Conservation (phyloP, 805 yeast genomes). For the Ogataea minuta region DNA sequence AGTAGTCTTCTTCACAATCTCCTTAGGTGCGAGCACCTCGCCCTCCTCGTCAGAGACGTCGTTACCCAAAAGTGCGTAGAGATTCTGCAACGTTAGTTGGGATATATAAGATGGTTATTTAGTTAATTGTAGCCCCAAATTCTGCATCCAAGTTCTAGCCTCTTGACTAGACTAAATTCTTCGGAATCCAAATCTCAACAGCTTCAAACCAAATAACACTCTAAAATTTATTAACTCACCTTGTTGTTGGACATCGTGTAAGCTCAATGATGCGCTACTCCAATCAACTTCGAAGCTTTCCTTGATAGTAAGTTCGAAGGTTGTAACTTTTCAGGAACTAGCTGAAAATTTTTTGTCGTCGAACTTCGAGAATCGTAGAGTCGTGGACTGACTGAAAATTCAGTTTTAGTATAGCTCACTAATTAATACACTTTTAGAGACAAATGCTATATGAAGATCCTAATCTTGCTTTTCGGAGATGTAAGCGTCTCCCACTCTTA, state of each 20-base stretch:
- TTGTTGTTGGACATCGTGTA: constrained; percentile 29
- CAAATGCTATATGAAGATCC: constrained; percentile 5
- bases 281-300: constrained; percentile 11
- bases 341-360: constrained; percentile 25
- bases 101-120: neutral
- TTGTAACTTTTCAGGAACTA: constrained; percentile 7
- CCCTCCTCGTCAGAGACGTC: constrained; percentile 79
- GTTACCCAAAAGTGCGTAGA: constrained; percentile 81
- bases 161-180: neutral
- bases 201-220: neutral
- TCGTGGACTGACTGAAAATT: constrained; percentile 14
- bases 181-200: neutral
- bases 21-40: constrained; percentile 58
- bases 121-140: neutral
- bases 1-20: constrained; percentile 76
- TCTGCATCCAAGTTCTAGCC: neutral
- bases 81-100: constrained; percentile 48
- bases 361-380: constrained; percentile 7
- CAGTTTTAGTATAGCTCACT: neutral
- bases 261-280: constrained; percentile 7
- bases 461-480: constrained; percentile 19
- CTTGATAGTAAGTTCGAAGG: constrained; percentile 6
- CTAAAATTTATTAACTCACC: constrained; percentile 19
- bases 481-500: constrained; percentile 46
- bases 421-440: constrained; percentile 1